Percentiles rank a stretch among this genome's conserved stretches.
phyloP scores from a whole-genome alignment of 371 early-diverging fungal species.

The Chytridiales sp. region DNA sequence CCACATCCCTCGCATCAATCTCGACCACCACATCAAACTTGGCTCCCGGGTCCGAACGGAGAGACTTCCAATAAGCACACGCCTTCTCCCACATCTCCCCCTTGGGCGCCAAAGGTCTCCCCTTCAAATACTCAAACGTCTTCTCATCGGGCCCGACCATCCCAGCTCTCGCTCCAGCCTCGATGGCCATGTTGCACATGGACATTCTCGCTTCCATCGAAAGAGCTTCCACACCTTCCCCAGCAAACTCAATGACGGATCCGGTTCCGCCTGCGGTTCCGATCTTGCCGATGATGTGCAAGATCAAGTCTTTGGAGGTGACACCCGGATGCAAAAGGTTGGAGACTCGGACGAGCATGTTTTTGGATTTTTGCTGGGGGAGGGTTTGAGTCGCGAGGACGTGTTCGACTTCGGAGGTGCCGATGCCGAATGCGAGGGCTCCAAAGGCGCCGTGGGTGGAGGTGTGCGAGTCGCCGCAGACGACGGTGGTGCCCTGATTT shows the following conservation, averaged over 20 bases:
- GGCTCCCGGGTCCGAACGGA: constrained; percentile 60
- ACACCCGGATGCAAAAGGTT: constrained; percentile 50
- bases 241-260: constrained; percentile 65
- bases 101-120: constrained; percentile 62
- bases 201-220: constrained; percentile 73
- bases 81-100: constrained; percentile 64
- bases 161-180: constrained; percentile 71
- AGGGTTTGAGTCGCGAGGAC: constrained; percentile 72
- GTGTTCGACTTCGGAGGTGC: constrained; percentile 73
- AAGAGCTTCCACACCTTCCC: constrained; percentile 34
- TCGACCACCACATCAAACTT: constrained; percentile 60
- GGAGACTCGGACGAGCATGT: constrained; percentile 65
- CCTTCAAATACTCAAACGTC: constrained; percentile 64
- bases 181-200: constrained; percentile 71
- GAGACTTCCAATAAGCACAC: constrained; percentile 62
- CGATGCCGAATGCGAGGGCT: constrained; percentile 72
- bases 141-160: constrained; percentile 70
- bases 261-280: constrained; percentile 73
- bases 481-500: constrained; percentile 58
- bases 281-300: constrained; percentile 68
- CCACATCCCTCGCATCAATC: constrained; percentile 58
- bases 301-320: constrained; percentile 64
- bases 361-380: constrained; percentile 65
- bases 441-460: constrained; percentile 75
- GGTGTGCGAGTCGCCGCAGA: constrained; percentile 73